Evolutionary conservation across 257 asterid species (phyloP), one percentile per base, ranked within the genome.

Genomic region (Prunella vulgaris): DNA sequence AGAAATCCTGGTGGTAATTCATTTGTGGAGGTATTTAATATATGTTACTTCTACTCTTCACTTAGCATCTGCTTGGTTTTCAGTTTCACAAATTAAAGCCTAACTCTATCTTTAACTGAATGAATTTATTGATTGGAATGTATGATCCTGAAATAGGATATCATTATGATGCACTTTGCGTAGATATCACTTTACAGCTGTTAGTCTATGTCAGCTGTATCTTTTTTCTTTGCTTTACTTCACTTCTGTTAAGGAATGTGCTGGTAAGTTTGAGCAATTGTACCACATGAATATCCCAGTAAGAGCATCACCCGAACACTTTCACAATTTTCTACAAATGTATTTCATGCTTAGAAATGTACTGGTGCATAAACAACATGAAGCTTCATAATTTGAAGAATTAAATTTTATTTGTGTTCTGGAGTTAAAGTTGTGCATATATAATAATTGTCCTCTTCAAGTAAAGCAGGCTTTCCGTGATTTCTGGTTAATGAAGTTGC

Each of bases 1-100:
- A 87, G 99, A 84, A 86, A 93, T 82, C 95, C 96, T 9, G 99
- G 97, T 65, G 99, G 99, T 65, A 93, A 80, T 70, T 93, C 99
- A 46, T 93, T 93, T 76, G 97, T 93, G 67, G 96, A 93, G 99
- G 99, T 93, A 84, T 44, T 64, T 51, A 15, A 68, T 25, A 13
- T 42, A 65, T 38, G 17, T 76, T 60, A 62, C 56, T 37, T 54
- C 0, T 78, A 42, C 8, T 64, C 65, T 71, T 66, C 40, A 68
- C 30, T 57, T 49, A 35, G 12, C 30, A 30, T 59, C 33, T 70
- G 28, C 71, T 51, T 67, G 56, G 59, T 14, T 76, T 74, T 30
- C 27, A 28, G 48, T 28, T 65, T 64, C 42, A 10, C 24, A 61
- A 2, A 27, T 71, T 17, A 17, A 42, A 17, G 57, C 17, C 64